Evolutionary conservation across 441 rosid species (phyloP).

Genomic region (Corymbia citriodora): DNA sequence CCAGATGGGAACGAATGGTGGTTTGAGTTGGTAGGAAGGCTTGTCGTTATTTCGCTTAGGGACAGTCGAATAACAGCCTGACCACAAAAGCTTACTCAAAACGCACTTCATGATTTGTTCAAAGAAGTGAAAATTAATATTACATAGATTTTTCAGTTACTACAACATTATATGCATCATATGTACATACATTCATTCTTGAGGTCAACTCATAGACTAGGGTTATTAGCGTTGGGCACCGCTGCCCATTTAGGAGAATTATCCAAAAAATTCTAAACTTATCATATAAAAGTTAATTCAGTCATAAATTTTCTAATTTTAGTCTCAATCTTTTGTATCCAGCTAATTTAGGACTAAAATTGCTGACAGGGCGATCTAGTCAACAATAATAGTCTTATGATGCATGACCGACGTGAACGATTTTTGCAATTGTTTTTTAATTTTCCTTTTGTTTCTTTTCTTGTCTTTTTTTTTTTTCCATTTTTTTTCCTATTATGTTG

Average conservation of each 20-base stretch:
- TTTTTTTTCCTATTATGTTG: background rate
- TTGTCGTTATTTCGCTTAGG: background rate
- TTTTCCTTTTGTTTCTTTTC: no score
- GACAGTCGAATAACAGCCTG: background rate
- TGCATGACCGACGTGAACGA: background rate
- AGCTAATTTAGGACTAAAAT: no score
- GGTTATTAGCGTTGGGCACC: background rate
- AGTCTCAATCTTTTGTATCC: no score
- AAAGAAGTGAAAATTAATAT: background rate
- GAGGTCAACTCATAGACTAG: background rate
- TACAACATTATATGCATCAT: background rate
- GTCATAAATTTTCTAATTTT: no score
- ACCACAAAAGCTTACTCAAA: background rate
- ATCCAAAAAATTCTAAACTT: background rate
- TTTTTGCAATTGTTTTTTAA: no score
- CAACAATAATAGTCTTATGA: no score
- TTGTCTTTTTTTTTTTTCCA: no score
- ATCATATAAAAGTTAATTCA: fast-evolving
- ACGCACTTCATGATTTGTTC: background rate
- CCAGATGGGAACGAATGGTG: background rate
- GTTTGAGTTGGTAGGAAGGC: background rate
- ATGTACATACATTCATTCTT: background rate
- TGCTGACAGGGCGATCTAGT: fast-evolving
- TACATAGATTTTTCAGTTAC: background rate
- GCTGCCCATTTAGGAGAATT: fast-evolving